phyloP scores from a whole-genome alignment of 2,329 filamentous ascomycete genomes.

The Pseudogymnoascus sp. region DNA sequence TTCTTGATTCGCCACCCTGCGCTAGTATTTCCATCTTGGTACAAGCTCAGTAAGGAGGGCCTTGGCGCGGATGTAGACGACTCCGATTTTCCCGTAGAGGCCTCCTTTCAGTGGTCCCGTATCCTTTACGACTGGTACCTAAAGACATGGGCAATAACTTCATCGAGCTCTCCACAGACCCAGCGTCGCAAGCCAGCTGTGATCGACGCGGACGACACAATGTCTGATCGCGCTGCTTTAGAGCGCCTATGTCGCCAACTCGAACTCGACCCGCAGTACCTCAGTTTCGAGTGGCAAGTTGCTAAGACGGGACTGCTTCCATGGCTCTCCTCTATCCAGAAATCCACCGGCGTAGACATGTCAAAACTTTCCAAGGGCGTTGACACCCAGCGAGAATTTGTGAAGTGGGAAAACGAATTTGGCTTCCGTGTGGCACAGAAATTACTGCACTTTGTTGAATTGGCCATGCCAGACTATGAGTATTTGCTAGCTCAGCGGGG shows the following conservation, averaged over 20 bases:
- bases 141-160: not conserved
- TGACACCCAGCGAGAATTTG: not conserved
- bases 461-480: slow-evolving; percentile 3
- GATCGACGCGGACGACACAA: not conserved
- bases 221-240: not conserved
- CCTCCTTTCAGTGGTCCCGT: not conserved
- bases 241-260: not conserved
- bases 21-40: not conserved
- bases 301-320: not conserved
- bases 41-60: not conserved
- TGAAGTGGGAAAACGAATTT: not conserved
- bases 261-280: not conserved
- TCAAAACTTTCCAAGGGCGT: not conserved
- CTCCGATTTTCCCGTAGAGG: not conserved
- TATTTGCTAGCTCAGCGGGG: not conserved
- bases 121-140: not conserved
- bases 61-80: not conserved
- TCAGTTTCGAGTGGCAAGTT: not conserved
- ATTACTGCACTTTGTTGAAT: not conserved
- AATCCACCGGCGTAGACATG: not conserved
- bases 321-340: not conserved
- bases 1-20: slow-evolving; percentile 3
- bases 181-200: not conserved
- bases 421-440: not conserved
- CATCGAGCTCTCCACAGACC: not conserved